phyloP scores from a whole-genome alignment of 1,139 yeast species.

The Debaryomyces udenii region DNA sequence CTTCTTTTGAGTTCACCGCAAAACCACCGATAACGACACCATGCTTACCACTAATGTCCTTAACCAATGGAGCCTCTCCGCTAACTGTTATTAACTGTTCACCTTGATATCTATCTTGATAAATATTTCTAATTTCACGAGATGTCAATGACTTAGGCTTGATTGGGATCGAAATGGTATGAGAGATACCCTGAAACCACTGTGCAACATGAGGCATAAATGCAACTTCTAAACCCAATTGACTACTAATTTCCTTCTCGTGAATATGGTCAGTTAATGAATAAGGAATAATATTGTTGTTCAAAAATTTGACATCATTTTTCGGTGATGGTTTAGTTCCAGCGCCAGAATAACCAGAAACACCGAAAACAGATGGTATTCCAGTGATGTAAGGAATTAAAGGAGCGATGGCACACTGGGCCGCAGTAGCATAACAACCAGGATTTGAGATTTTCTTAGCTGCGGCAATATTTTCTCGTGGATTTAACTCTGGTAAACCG shows the following conservation, averaged over 20 bases:
- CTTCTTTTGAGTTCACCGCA: conserved; percentile 84
- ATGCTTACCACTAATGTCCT: conserved; percentile 89
- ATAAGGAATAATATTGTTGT: conserved; percentile 89
- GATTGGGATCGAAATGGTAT: conserved; percentile 89
- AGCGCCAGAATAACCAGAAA: conserved; percentile 98
- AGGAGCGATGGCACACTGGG: conserved; percentile 92
- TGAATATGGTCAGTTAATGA: conserved; percentile 95
- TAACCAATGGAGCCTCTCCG: conserved; percentile 91
- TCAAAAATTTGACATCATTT: conserved; percentile 75
- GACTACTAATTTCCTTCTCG: conserved; percentile 86
- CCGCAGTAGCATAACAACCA: conserved; percentile 98
- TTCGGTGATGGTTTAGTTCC: conserved; percentile 98
- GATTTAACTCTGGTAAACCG: conserved; percentile 84
- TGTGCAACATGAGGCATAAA: conserved; percentile 97
- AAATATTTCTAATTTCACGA: conserved; percentile 80
- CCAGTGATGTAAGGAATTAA: conserved; percentile 64
- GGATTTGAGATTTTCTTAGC: conserved; percentile 93
- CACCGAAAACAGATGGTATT: conserved; percentile 86
- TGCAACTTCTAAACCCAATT: conserved; percentile 77
- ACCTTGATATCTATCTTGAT: conserved; percentile 85
- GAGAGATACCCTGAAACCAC: conserved; percentile 98
- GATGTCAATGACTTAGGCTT: conserved; percentile 68
- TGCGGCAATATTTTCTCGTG: conserved; percentile 64
- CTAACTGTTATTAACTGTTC: conserved; percentile 83
- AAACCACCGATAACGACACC: conserved; percentile 95